Percentiles rank a stretch among this genome's conserved stretches.
Conservation (phyloP, 495 filamentous ascomycete genomes). For the Podospora pseudoanserina region DNA sequence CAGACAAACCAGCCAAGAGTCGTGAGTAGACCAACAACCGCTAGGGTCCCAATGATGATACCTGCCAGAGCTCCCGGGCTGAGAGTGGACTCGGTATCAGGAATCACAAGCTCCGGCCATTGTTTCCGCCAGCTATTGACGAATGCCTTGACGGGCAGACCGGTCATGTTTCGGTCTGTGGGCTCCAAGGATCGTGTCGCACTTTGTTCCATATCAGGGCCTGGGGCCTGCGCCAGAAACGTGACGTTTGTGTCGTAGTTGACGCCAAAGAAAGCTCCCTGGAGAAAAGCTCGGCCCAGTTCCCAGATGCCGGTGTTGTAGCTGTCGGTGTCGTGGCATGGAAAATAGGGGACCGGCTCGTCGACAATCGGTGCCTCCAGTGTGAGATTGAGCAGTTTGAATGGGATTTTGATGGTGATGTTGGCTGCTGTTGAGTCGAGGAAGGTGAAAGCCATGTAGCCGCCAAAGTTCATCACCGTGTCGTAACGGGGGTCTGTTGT, state of each 20-base stretch:
- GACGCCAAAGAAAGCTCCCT: slow-evolving; percentile 19
- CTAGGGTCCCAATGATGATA: slow-evolving; percentile 10
- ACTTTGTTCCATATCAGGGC: slow-evolving; percentile 15
- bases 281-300: slow-evolving; percentile 20
- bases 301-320: not conserved
- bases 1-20: slow-evolving; percentile 7
- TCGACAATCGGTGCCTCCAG: slow-evolving; percentile 23
- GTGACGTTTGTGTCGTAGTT: slow-evolving; percentile 12
- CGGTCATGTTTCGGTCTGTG: not conserved
- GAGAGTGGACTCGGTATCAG: not conserved
- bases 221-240: slow-evolving; percentile 21
- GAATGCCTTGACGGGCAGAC: not conserved
- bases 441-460: slow-evolving; percentile 39
- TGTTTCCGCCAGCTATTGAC: slow-evolving; percentile 1
- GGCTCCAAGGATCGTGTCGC: not conserved
- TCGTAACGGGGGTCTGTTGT: slow-evolving; percentile 29
- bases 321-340: slow-evolving; percentile 9
- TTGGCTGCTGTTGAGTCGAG: slow-evolving; percentile 26
- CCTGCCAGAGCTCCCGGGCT: slow-evolving; percentile 7
- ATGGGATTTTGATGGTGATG: slow-evolving; percentile 48
- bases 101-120: not conserved
- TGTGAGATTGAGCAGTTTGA: slow-evolving; percentile 47
- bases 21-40: not conserved
- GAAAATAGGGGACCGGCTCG: slow-evolving; percentile 13
- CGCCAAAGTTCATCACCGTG: slow-evolving; percentile 34